Evolutionary conservation across 768 basidiomycete genomes (phyloP).

Genomic region (Mycena rosella): DNA sequence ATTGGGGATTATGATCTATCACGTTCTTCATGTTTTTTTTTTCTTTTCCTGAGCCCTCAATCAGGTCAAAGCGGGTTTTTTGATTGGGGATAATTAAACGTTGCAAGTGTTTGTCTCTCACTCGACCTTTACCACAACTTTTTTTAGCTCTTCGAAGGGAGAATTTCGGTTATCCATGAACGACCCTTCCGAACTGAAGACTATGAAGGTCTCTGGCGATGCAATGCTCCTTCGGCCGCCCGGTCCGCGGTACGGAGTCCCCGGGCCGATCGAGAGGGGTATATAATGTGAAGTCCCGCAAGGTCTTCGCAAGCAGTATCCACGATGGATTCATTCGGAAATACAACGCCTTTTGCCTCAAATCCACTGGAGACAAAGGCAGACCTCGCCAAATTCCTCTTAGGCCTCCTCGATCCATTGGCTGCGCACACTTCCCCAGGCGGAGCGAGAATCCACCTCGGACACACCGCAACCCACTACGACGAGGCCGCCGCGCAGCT

Average conservation of each 20-base stretch:
- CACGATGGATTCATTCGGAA: slow-evolving; percentile 50
- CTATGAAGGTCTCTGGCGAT: too few species aligned
- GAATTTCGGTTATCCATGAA: too few species aligned
- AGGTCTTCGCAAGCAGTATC: background rate
- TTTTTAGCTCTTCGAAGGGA: too few species aligned
- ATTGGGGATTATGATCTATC: slow-evolving; percentile 4
- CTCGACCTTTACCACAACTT: too few species aligned
- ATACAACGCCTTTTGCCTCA: slow-evolving; percentile 59
- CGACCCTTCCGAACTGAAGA: too few species aligned
- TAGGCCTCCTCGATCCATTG: slow-evolving; percentile 73
- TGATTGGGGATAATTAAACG: too few species aligned
- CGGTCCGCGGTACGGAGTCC: background rate
- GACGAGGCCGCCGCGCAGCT: slow-evolving; percentile 80
- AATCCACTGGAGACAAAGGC: slow-evolving; percentile 74
- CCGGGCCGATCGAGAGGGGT: background rate
- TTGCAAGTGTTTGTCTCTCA: too few species aligned
- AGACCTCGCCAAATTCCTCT: slow-evolving; percentile 69
- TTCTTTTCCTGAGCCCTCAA: background rate
- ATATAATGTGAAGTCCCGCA: background rate
- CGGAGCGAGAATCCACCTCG: slow-evolving; percentile 78
- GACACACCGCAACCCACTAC: slow-evolving; percentile 78
- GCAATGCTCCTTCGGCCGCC: too few species aligned
- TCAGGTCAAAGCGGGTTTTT: too few species aligned
- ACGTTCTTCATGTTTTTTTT: background rate
- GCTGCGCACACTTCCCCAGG: slow-evolving; percentile 78